phyloP scores from a whole-genome alignment of 768 basidiomycete species.

The Termitomyces titanicus region DNA sequence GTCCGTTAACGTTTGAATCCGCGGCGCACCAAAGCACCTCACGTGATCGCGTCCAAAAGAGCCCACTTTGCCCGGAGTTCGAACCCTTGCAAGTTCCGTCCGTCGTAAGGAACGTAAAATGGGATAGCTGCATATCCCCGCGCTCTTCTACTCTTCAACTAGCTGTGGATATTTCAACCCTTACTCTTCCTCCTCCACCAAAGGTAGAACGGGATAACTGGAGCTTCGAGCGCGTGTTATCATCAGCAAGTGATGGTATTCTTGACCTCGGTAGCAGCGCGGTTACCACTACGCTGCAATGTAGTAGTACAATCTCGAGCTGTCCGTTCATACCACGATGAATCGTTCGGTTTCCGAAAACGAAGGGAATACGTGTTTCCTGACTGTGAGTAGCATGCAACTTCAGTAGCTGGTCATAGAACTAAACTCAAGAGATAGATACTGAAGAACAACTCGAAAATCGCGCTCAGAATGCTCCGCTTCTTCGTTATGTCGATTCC shows the following conservation, averaged over 20 bases:
- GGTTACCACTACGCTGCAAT: not conserved
- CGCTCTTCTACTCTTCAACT: no score
- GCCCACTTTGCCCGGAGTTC: not conserved
- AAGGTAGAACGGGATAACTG: not conserved
- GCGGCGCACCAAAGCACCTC: no score
- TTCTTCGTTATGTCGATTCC: constrained; percentile 87
- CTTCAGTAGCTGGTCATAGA: not conserved
- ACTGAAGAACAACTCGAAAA: constrained; percentile 63
- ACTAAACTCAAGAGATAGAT: constrained; percentile 35
- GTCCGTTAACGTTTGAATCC: no score
- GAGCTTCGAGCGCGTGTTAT: not conserved
- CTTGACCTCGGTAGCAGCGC: not conserved
- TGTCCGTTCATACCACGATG: constrained; percentile 59
- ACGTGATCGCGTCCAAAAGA: not conserved
- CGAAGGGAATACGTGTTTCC: constrained; percentile 59
- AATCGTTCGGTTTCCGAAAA: constrained; percentile 76
- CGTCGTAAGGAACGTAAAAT: not conserved
- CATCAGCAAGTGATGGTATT: not conserved
- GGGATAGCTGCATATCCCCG: not conserved
- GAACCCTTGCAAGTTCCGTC: not conserved
- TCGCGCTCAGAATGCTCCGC: constrained; percentile 66
- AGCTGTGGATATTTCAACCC: no score
- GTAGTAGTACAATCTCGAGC: not conserved
- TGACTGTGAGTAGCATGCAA: constrained; percentile 53
- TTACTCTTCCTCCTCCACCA: not conserved